Evolutionary conservation across 164 flowering plant genomes (phyloP), one percentile per base, ranked within the genome.

Genomic region (Vitis amurensis): DNA sequence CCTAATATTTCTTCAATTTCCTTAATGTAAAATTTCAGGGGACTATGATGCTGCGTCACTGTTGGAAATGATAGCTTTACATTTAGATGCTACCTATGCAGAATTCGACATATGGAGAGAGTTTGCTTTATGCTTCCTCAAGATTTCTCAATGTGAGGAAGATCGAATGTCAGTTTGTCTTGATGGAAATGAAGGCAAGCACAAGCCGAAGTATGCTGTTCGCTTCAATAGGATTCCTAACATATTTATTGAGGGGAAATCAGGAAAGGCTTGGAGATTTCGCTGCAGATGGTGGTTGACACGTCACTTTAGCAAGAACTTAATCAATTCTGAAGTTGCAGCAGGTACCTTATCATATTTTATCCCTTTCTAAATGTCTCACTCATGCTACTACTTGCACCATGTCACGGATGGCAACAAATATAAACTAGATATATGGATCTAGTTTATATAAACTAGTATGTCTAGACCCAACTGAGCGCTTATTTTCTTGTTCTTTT

Each of bases 271-370:
- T 31, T 92, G 99, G 97, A 82, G 53, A 60, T 67, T 84, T 10
- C 91, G 94, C 55, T 82, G 91, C 76, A 77, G 76, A 71, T 94
- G 91, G 92, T 92, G 99, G 97, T 47, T 77, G 74, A 78, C 63
- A 3, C 90, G 87, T 55, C 97, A 92, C 73, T 94, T 89, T 78
- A 75, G 87, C 77, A 61, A 68, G 63, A 75, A 53, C 4, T 74
- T 65, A 27, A 76, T 77, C 59, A 64, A 29, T 27, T 79, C 89
- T 59, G 97, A 94, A 48, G 78, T 84, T 52, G 72, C 73, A 53
- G 53, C 80, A 55, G 94, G 96, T 92, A 81, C 11, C 8, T 61
- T 55, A 9, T 59, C 68, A 63, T 64, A 13, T 27, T n/a, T 50
- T 37, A 12, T 31, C 1, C 29, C 1, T 29, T 30, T 59, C 10